Base-by-base conservation (phyloP, 1,139 yeast genomes). In the Lipomyces yarrowii region DNA sequence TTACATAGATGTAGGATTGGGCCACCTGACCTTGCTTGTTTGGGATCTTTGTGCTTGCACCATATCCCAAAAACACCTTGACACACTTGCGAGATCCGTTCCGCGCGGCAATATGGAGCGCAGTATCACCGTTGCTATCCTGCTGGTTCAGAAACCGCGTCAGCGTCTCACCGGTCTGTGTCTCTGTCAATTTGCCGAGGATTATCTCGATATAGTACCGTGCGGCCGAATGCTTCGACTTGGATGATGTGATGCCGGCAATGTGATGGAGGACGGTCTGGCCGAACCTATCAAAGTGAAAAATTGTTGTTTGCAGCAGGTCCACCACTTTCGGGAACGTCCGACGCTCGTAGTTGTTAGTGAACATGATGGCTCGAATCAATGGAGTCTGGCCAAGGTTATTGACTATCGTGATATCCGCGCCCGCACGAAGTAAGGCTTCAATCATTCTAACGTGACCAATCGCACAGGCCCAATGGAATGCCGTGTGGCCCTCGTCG, bases 381-480 rank as follows among this genome's bases (percentile, higher is more conserved):
- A 94, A 81, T 51, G 97, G 91, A 71, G 93, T 93, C 75, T 92
- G 87, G 0, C 98, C 98, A 60, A 84, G 82, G 67, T 84, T 81
- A 74, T 92, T 94, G 26, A 89, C 87, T 13, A 86, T 87, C 56
- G 89, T 78, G 4, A 93, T 88, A 74, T 90, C 89, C 1, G 97
- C 96, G 7, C 94, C 92, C 21, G 84, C 81, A 64, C 86, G 84
- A 26, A 92, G 77, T 33, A 94, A 78, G 26, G 91, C 79, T 71
- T 88, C 90, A 62, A 92, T 86, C 76, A 93, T 83, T 56, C 85
- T 85, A 63, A 87, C 79, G 71, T 90, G 88, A 8, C 97, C 98
- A 82, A 94, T 89, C 0, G 98, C 92, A 11, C 96, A 87, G 0
- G 98, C 97, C 99, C 99, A 94, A 76, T 94, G 98, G 71, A 94